Percentiles rank a stretch among this genome's conserved stretches.
Conservation (phyloP, 2,329 filamentous ascomycete species). For the Alternaria alternata region DNA sequence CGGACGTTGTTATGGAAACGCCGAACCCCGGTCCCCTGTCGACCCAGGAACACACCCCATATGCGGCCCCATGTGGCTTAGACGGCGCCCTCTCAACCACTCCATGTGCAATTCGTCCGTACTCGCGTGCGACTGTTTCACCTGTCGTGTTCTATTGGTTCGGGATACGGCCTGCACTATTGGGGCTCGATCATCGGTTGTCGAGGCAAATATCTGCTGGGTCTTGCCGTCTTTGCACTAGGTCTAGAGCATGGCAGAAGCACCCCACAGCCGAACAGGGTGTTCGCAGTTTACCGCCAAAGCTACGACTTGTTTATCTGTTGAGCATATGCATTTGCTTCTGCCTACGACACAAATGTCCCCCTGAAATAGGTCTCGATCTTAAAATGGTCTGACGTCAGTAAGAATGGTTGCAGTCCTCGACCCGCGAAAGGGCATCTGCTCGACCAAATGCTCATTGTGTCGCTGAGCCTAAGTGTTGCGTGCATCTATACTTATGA, state of each 20-base stretch:
- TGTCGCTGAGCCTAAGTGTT: not conserved
- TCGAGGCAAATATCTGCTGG: slow-evolving; percentile 5
- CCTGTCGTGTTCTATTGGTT: slow-evolving; percentile 8
- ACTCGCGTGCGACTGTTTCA: slow-evolving; percentile 6
- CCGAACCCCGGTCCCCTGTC: slow-evolving; percentile 2
- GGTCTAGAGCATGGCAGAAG: slow-evolving; percentile 8
- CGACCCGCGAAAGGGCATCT: not conserved
- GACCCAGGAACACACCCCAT: slow-evolving; percentile 15
- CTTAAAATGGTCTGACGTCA: not conserved
- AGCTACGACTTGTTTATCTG: not conserved
- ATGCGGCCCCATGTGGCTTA: slow-evolving; percentile 11
- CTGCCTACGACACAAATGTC: not conserved
- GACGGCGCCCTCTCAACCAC: slow-evolving; percentile 9
- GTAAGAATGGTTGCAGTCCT: not conserved
- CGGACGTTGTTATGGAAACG: slow-evolving; percentile 22
- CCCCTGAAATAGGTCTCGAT: not conserved
- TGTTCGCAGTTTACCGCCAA: slow-evolving; percentile 6
- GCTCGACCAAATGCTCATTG: not conserved
- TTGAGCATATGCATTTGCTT: not conserved
- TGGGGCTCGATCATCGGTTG: slow-evolving; percentile 1
- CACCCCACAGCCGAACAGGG: slow-evolving; percentile 7
- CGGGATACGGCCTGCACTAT: slow-evolving; percentile 1
- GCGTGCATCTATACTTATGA: not conserved
- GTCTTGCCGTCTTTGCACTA: slow-evolving; percentile 5
- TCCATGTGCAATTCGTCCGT: slow-evolving; percentile 5